Conservation (phyloP, 2,329 filamentous ascomycete species). For the Alternaria ethzedia region DNA sequence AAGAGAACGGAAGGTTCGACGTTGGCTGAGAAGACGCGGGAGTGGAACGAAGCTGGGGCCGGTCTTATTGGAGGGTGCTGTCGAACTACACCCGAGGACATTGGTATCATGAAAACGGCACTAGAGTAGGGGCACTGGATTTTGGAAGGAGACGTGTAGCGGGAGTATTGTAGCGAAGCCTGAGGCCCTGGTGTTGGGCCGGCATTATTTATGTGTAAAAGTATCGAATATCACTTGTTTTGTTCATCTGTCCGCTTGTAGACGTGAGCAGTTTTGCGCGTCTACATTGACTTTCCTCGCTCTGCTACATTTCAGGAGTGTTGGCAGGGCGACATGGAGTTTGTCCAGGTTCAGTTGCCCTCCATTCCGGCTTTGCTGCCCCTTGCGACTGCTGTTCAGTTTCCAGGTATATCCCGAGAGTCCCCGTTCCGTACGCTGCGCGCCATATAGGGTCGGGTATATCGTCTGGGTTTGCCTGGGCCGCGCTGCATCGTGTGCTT, state of each 20-base stretch:
- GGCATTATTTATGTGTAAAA: background rate
- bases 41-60: constrained; percentile 49
- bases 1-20: constrained; percentile 26
- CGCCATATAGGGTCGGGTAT: background rate
- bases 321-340: background rate
- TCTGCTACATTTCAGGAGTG: background rate
- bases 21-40: constrained; percentile 37
- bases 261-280: background rate
- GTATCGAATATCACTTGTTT: background rate
- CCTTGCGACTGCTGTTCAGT: background rate
- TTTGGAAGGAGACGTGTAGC: no score
- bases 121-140: constrained; percentile 6
- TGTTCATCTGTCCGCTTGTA: background rate
- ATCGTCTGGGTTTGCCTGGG: background rate
- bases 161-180: background rate
- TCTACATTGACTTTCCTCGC: background rate
- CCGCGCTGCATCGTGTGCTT: background rate
- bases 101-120: constrained; percentile 41
- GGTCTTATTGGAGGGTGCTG: constrained; percentile 57
- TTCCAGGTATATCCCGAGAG: background rate
- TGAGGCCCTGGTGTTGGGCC: background rate
- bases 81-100: constrained; percentile 52
- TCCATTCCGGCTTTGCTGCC: background rate
- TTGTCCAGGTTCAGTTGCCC: background rate
- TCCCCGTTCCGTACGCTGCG: background rate